Percentiles rank a stretch among this genome's conserved stretches.
These are phyloP conservation scores for Cladophialophora exuberans DNA, from an alignment of 2,329 filamentous ascomycete genomes.

Conservation along the genomic window DNA sequence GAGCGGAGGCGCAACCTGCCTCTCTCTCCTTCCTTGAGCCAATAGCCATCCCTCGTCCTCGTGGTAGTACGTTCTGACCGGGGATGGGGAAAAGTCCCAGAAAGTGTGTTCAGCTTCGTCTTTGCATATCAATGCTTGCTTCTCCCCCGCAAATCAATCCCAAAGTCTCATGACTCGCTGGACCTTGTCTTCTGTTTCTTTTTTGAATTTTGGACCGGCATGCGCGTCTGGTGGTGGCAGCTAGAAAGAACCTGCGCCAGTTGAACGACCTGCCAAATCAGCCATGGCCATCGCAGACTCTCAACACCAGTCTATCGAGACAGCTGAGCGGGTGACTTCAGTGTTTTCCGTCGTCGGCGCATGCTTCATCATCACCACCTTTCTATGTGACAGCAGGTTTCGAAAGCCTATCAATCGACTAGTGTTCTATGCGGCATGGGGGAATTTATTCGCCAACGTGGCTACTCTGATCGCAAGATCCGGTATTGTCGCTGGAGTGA, in stretches of 20 bases:
- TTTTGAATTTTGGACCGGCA: conserved; percentile 3
- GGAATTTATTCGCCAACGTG: conserved; percentile 77
- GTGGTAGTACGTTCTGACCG: no score
- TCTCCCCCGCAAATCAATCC: conserved; percentile 6
- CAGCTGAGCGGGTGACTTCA: conserved; percentile 70
- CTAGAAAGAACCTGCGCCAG: no score
- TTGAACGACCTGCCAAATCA: no score
- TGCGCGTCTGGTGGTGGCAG: neutral
- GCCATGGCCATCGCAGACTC: conserved; percentile 27
- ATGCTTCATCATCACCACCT: conserved; percentile 72
- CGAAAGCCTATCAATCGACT: conserved; percentile 86
- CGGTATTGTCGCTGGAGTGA: conserved; percentile 55
- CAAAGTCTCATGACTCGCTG: no score
- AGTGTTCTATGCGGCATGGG: conserved; percentile 81
- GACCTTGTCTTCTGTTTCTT: neutral
- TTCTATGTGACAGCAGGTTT: conserved; percentile 68
- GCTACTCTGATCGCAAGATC: conserved; percentile 73
- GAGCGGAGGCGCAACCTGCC: no score
- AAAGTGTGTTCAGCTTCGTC: no score
- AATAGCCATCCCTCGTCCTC: no score
- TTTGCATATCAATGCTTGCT: conserved; percentile 1
- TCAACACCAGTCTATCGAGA: conserved; percentile 59
- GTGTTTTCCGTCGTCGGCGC: conserved; percentile 72
- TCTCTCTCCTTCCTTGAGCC: no score
- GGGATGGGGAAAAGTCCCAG: no score